Evolutionary conservation across 2,329 filamentous ascomycete species (phyloP).

Genomic region (Nothomitra cinnamomea): DNA sequence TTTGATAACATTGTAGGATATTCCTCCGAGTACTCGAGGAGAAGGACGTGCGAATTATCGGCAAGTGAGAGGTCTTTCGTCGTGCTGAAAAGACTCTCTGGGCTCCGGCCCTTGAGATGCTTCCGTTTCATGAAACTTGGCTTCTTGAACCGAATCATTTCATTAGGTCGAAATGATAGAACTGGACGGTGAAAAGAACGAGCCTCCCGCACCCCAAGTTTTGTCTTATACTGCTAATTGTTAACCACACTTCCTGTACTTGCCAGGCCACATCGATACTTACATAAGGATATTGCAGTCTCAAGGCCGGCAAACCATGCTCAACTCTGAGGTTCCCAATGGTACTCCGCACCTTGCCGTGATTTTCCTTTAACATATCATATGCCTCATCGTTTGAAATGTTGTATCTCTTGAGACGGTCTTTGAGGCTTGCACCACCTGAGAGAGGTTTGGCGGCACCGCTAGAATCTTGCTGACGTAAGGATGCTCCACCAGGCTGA

Average conservation of each 20-base stretch:
- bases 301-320: conserved; percentile 80
- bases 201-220: conserved; percentile 52
- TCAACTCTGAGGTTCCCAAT: conserved; percentile 86
- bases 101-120: conserved; percentile 60
- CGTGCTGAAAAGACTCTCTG: conserved; percentile 59
- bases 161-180: conserved; percentile 53
- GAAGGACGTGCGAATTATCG: conserved; percentile 73
- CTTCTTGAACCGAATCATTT: conserved; percentile 55
- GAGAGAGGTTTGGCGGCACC: conserved; percentile 48
- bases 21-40: conserved; percentile 94
- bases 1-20: conserved; percentile 83
- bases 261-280: conserved; percentile 7
- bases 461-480: conserved; percentile 32
- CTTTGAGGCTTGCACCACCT: conserved; percentile 51
- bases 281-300: conserved; percentile 76
- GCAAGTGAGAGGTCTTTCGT: conserved; percentile 72
- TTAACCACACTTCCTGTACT: conserved; percentile 7
- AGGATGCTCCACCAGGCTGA: conserved; percentile 43
- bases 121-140: conserved; percentile 64
- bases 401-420: conserved; percentile 73
- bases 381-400: conserved; percentile 94
- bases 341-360: conserved; percentile 86
- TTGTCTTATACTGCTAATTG: conserved; percentile 53
- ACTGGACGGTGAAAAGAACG: conserved; percentile 72
- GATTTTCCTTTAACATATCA: conserved; percentile 88